These are phyloP conservation scores for Chimonanthus praecox DNA, from an alignment of 164 flowering plant genomes.

Conservation along the genomic window DNA sequence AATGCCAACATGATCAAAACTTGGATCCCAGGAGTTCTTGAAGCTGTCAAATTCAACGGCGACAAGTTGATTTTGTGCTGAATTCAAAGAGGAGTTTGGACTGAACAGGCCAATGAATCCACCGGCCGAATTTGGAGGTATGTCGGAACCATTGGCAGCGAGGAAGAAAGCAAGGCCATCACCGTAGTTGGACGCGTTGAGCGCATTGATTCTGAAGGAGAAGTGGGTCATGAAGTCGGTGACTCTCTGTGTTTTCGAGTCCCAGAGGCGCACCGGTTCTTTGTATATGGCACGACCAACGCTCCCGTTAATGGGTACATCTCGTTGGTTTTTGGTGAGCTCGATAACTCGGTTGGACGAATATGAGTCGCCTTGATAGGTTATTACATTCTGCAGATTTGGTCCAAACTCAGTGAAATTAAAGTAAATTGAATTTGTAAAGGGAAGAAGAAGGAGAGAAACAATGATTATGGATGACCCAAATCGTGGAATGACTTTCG, in stretches of 20 bases:
- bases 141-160: conserved; percentile 20
- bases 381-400: neutral
- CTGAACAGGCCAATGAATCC: conserved; percentile 24
- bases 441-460: neutral
- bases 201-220: conserved; percentile 18
- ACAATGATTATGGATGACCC: neutral
- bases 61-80: conserved; percentile 12
- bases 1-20: conserved; percentile 37
- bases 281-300: conserved; percentile 9
- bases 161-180: conserved; percentile 57
- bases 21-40: conserved; percentile 28
- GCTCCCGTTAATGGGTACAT: neutral
- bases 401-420: neutral
- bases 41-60: conserved; percentile 44
- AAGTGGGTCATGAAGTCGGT: conserved; percentile 24
- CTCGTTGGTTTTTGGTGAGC: conserved; percentile 20
- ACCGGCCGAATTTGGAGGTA: conserved; percentile 16
- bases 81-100: conserved; percentile 5
- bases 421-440: neutral
- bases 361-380: neutral
- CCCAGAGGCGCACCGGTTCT: conserved; percentile 12
- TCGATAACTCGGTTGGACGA: neutral
- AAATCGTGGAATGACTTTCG: neutral
- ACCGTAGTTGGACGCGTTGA: neutral
- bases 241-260: neutral